These are phyloP conservation scores for Aspergillus aculeatinus DNA, from an alignment of 2,329 filamentous ascomycete species.

Conservation along the genomic window DNA sequence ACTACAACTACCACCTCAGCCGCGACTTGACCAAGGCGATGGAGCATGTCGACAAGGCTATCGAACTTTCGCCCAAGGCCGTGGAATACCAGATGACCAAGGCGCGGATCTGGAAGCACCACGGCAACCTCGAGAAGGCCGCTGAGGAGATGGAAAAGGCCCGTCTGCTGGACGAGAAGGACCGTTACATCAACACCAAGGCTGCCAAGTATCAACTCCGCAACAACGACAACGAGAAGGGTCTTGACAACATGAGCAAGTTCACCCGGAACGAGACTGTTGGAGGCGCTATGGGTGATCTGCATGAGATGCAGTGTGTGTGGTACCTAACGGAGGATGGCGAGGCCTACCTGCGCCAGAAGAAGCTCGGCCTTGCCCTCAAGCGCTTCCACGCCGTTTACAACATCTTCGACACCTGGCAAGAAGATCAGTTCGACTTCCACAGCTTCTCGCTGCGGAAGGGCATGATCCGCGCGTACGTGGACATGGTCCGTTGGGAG, in stretches of 20 bases:
- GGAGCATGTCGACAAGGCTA: slow-evolving; percentile 78
- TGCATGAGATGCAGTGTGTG: slow-evolving; percentile 97
- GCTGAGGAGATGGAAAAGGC: slow-evolving; percentile 86
- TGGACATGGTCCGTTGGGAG: slow-evolving; percentile 97
- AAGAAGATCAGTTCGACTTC: slow-evolving; percentile 98
- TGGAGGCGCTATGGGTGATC: slow-evolving; percentile 82
- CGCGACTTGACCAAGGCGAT: slow-evolving; percentile 79
- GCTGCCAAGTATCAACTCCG: slow-evolving; percentile 94
- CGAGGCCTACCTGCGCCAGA: slow-evolving; percentile 79
- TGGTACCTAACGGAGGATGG: slow-evolving; percentile 97
- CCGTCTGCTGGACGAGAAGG: slow-evolving; percentile 78
- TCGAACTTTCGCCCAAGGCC: slow-evolving; percentile 73
- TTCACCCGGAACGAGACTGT: slow-evolving; percentile 91
- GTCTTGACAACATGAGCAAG: slow-evolving; percentile 82
- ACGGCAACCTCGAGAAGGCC: slow-evolving; percentile 74
- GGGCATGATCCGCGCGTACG: slow-evolving; percentile 89
- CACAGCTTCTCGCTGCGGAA: slow-evolving; percentile 97
- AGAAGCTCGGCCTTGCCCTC: slow-evolving; percentile 78
- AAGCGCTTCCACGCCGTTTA: slow-evolving; percentile 88
- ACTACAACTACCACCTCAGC: slow-evolving; percentile 90
- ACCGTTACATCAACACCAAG: slow-evolving; percentile 98
- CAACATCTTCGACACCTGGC: slow-evolving; percentile 95
- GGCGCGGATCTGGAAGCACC: slow-evolving; percentile 90
- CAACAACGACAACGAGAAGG: slow-evolving; percentile 85
- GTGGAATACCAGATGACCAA: slow-evolving; percentile 95